phyloP scores from a whole-genome alignment of 202 grass and related monocot species.

The Dendrocalamus latiflorus region DNA sequence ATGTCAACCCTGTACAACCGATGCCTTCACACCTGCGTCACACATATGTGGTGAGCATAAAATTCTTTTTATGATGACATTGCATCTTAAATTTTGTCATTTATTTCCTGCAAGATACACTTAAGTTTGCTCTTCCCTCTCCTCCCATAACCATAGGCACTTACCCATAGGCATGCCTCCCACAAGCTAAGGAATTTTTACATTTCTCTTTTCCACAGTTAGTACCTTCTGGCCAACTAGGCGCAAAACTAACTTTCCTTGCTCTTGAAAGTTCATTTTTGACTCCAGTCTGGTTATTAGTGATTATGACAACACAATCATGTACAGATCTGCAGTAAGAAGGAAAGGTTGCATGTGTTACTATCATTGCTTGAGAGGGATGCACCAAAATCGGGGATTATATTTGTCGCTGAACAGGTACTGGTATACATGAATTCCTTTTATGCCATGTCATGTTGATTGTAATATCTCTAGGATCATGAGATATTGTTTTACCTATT shows the following conservation, averaged over 20 bases:
- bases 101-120: neutral
- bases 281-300: neutral
- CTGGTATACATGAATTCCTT: neutral
- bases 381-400: constrained; percentile 68
- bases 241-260: neutral
- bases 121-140: neutral
- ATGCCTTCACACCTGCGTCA: constrained; percentile 82
- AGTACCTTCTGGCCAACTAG: neutral
- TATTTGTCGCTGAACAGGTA: constrained; percentile 96
- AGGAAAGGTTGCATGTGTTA: constrained; percentile 62
- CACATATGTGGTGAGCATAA: constrained; percentile 63
- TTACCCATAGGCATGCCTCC: neutral
- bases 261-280: neutral
- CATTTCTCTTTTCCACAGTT: neutral
- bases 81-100: neutral
- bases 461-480: neutral
- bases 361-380: constrained; percentile 73
- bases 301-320: neutral
- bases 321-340: constrained; percentile 75
- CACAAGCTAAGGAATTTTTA: neutral
- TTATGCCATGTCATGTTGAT: neutral
- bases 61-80: neutral
- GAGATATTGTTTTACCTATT: neutral
- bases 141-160: neutral
- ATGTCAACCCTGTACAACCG: constrained; percentile 79